A percentile compares a stretch with the other conserved stretches of the same genome.
phyloP scores from a whole-genome alignment of 2,329 filamentous ascomycete species.

The Drechslera avenae region DNA sequence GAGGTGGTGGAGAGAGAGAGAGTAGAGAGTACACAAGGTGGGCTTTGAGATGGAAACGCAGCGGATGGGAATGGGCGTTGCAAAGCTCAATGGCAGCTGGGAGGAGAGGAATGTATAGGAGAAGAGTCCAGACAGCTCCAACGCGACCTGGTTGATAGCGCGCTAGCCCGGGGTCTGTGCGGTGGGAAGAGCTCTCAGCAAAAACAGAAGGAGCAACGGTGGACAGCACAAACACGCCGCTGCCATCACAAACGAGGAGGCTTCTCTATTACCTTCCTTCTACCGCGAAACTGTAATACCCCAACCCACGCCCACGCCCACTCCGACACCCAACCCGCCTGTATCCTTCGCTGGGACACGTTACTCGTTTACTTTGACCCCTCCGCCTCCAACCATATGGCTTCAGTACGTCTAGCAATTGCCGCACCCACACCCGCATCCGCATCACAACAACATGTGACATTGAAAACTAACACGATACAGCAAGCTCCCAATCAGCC shows the following conservation, averaged over 20 bases:
- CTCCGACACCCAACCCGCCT: slow-evolving; percentile 14
- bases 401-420: slow-evolving; percentile 38
- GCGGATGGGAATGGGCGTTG: background rate
- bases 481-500: slow-evolving; percentile 59
- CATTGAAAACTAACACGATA: slow-evolving; percentile 28
- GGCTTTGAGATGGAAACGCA: background rate
- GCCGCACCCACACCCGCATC: slow-evolving; percentile 2
- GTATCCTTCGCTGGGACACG: slow-evolving; percentile 26
- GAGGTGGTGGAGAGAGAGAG: too few relatives aligned
- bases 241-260: slow-evolving; percentile 36
- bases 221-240: slow-evolving; percentile 27
- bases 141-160: slow-evolving; percentile 24
- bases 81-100: slow-evolving; percentile 1
- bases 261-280: slow-evolving; percentile 20
- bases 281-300: slow-evolving; percentile 15
- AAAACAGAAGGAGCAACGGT: slow-evolving; percentile 36
- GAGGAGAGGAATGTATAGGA: slow-evolving; percentile 3
- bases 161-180: slow-evolving; percentile 25
- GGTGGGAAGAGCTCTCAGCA: slow-evolving; percentile 34
- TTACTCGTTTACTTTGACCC: slow-evolving; percentile 16
- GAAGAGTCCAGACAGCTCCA: slow-evolving; percentile 19
- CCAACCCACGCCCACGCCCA: slow-evolving; percentile 5
- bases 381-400: slow-evolving; percentile 39
- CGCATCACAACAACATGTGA: slow-evolving; percentile 12
- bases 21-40: background rate